Evolutionary conservation across 441 rosid species (phyloP).

Genomic region (Bocquillonia castaneifolia): DNA sequence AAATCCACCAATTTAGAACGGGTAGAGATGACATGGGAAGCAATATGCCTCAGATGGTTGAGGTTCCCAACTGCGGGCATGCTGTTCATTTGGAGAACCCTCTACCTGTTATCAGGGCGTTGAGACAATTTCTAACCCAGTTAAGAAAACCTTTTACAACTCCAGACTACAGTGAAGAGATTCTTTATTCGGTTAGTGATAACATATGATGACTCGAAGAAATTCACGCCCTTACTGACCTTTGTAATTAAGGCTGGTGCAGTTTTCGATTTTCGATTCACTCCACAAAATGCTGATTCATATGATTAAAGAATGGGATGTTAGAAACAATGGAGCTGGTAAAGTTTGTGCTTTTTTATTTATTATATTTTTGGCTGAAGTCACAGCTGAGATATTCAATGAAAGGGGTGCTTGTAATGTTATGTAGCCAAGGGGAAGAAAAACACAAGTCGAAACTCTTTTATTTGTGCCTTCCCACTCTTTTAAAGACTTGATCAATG

Average conservation of each 20-base stretch:
- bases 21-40: constrained; percentile 10
- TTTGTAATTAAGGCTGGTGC: too few species aligned
- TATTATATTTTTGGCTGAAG: too few species aligned
- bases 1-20: constrained; percentile 29
- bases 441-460: too few species aligned
- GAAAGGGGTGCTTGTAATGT: too few species aligned
- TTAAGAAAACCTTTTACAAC: constrained; percentile 19
- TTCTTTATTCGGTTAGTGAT: not conserved
- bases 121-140: constrained; percentile 52
- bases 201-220: not conserved
- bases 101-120: constrained; percentile 42
- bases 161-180: not conserved
- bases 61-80: constrained; percentile 63
- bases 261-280: too few species aligned
- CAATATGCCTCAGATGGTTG: constrained; percentile 37
- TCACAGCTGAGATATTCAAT: not conserved
- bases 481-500: too few species aligned
- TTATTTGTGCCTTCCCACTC: too few species aligned
- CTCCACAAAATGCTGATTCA: too few species aligned
- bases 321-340: too few species aligned
- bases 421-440: too few species aligned
- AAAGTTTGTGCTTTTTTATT: too few species aligned
- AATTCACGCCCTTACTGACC: not conserved
- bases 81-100: constrained; percentile 88
- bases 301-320: too few species aligned